phyloP scores from a whole-genome alignment of 129 eudicot species.

The Calendula officinalis region DNA sequence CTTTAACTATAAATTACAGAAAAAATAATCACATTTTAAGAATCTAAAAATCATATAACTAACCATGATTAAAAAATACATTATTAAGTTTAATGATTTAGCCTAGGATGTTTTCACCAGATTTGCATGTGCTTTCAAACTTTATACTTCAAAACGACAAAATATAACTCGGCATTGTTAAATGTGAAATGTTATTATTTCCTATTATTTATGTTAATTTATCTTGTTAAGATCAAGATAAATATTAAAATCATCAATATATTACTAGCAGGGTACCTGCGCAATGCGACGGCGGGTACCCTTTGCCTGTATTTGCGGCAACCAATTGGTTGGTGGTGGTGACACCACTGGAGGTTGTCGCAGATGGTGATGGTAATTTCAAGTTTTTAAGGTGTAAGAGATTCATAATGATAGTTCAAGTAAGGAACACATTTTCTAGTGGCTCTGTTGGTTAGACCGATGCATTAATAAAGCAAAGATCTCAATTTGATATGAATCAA shows the following conservation, averaged over 20 bases:
- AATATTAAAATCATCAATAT: not conserved
- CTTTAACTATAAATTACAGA: not conserved
- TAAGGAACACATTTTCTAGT: too few relatives aligned
- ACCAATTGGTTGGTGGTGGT: too few relatives aligned
- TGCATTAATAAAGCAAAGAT: too few relatives aligned
- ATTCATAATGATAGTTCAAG: too few relatives aligned
- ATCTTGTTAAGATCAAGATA: not conserved
- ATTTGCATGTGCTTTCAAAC: not conserved
- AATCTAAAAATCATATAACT: not conserved
- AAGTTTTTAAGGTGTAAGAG: too few relatives aligned
- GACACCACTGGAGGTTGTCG: too few relatives aligned
- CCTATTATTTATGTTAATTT: not conserved
- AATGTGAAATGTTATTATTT: not conserved
- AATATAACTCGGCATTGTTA: not conserved
- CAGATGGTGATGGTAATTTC: too few relatives aligned
- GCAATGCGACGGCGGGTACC: too few relatives aligned
- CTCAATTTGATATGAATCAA: too few relatives aligned
- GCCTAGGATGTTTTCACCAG: not conserved
- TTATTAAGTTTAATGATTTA: not conserved
- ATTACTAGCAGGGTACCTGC: too few relatives aligned
- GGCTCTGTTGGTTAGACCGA: too few relatives aligned
- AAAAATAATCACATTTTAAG: conserved; percentile 1
- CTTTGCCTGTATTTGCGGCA: too few relatives aligned
- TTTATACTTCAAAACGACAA: conserved; percentile 2
- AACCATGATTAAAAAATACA: not conserved